Base-by-base conservation (phyloP, 2,329 filamentous ascomycete genomes). In the Aspergillus cejpii region DNA sequence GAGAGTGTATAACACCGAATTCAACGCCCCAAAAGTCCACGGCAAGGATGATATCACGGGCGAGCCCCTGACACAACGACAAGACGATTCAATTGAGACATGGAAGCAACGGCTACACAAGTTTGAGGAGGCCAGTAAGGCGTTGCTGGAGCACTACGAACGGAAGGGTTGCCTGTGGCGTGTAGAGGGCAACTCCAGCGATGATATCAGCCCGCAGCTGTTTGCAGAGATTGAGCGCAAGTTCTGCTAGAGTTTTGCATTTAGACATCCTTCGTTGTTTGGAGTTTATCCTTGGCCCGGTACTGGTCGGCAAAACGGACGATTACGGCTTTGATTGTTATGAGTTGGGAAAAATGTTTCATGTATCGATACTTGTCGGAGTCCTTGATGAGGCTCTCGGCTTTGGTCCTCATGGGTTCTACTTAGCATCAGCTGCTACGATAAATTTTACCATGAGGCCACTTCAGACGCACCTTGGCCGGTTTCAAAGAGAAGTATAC, bases 191-290 rank as follows among this genome's bases (percentile, higher is more conserved):
- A 80, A 90, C 68, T 91, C 82, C 65, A 95, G 89, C 61, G 87
- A 98, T 62, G 92, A 97, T 70, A 98, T 98, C 57, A 90, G 79
- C 43, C 92, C 92, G n/a, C 83, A 89, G 72, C 74, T 98, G 21
- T 86, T 88, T 60, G 70, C 74, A 6, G 89, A 95, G 68, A 87
- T 98, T 65, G 83, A 87, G 69, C 79, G 74, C 61, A 78, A 85
- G 45, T 97, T 97, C 69, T 74, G 66, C 48, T 68, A 43, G 37
- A n/a, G 20, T 11, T 36, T 41, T 29, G 27, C 23, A 33, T 33
- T 44, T 34, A 20, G 34, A 38, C 39, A 46, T 56, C 41, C n/a
- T n/a, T 34, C 39, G 43, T 24, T 24, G 12, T 46, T 46, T 19
- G 33, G 44, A 44, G 44, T 37, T 37, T 44, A 50, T 40, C 40